These are phyloP conservation scores for Komagataella mondaviorum DNA, from an alignment of 805 yeast genomes.

Conservation along the genomic window DNA sequence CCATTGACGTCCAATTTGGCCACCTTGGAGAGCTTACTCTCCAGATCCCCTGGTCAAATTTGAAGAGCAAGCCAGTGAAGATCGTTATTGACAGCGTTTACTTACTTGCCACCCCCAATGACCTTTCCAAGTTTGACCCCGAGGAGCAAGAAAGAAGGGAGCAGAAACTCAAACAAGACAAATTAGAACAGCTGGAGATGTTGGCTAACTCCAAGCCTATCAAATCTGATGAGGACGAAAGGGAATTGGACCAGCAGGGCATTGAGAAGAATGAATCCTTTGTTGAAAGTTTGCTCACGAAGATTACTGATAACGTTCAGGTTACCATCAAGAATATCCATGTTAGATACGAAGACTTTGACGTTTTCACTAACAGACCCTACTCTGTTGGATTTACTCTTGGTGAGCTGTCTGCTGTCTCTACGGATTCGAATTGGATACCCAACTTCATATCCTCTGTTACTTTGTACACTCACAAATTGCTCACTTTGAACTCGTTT, in stretches of 20 bases:
- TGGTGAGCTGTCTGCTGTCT: conserved; percentile 80
- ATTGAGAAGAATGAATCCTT: conserved; percentile 57
- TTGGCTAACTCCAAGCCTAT: conserved; percentile 31
- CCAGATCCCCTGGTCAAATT: conserved; percentile 94
- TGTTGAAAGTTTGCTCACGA: conserved; percentile 76
- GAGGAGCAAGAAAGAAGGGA: conserved; percentile 49
- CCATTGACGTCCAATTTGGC: conserved; percentile 81
- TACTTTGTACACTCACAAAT: conserved; percentile 55
- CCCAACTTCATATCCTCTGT: conserved; percentile 74
- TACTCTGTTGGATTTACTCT: conserved; percentile 76
- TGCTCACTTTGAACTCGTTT: conserved; percentile 60
- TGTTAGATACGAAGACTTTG: conserved; percentile 76
- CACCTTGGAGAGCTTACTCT: conserved; percentile 79
- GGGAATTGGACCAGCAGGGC: background rate
- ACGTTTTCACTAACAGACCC: conserved; percentile 58
- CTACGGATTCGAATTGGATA: conserved; percentile 75
- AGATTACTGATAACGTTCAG: conserved; percentile 86
- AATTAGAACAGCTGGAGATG: conserved; percentile 53
- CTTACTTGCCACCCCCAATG: conserved; percentile 65
- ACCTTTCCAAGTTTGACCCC: conserved; percentile 36
- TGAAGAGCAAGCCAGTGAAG: conserved; percentile 87
- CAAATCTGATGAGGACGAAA: conserved; percentile 17
- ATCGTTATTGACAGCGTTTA: conserved; percentile 78
- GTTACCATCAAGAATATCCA: conserved; percentile 86
- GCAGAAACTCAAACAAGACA: conserved; percentile 50